Evolutionary conservation across 306 rosid species (phyloP), one percentile per base, ranked within the genome.

Genomic region (Dicorynia guianensis): DNA sequence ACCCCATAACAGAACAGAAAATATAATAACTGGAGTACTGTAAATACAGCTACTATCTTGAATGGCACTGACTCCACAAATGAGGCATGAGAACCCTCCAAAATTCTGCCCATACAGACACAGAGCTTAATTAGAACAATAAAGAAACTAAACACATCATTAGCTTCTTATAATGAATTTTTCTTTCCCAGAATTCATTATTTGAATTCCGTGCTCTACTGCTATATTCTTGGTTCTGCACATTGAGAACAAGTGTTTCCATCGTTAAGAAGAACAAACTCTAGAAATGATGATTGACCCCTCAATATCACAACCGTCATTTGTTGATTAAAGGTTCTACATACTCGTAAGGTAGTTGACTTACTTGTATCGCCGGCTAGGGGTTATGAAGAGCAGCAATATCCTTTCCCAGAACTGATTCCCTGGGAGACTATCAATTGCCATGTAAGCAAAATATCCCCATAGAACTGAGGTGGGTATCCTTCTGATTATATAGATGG

Each of bases 381-480:
- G 94, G 38, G 91, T 54, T 77, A 93, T 55, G 82, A 91, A 88
- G 83, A 93, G 93, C 69, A 93, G 87, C 83, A 91, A 71, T 49
- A 88, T 72, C 83, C 98, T 89, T 81, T 93, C 97, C 97, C 98
- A 93, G 77, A 93, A 91, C 76, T 93, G 97, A 75, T 91, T 93
- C 48, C 98, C 96, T 0, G 97, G 94, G 67, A 93, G 97, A 81
- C 98, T 93, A 80, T 91, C 98, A 42, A 91, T 89, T 53, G 96
- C 98, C 98, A 93, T 91, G 83, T 84, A 93, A 6, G 97, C 93
- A 14, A 93, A 93, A 66, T 91, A 93, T 70, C 98, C 97, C 98
- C 98, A 93, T 4, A 93, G 87, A 84, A 93, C 96, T 11, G 98
- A 88, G 49, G 97, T 89, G 30, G 98, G 98, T 66, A 93, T 89